Conservation (phyloP, 2,329 filamentous ascomycete species). For the Colletotrichum neosansevieriae region DNA sequence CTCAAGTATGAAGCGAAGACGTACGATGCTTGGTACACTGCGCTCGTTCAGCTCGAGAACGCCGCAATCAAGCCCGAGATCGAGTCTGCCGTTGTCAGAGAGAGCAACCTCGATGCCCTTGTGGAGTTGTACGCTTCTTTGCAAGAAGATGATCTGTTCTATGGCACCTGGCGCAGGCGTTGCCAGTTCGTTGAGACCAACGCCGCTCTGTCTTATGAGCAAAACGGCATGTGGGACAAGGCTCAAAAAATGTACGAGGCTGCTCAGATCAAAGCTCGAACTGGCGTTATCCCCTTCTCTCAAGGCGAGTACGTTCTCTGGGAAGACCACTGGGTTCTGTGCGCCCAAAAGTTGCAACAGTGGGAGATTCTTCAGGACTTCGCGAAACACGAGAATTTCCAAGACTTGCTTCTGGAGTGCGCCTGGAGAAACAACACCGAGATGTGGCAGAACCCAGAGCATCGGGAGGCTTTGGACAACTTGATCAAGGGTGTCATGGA, state of each 20-base stretch:
- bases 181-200: conserved; percentile 99
- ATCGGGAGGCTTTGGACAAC: conserved; percentile 89
- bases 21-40: conserved; percentile 98
- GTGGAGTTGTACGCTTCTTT: conserved; percentile 91
- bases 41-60: conserved; percentile 89
- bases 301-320: conserved; percentile 98
- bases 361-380: conserved; percentile 99
- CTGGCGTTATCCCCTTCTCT: conserved; percentile 95
- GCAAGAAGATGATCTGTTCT: conserved; percentile 97
- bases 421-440: conserved; percentile 96
- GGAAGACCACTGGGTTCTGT: conserved; percentile 99
- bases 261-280: conserved; percentile 96
- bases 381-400: conserved; percentile 98
- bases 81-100: conserved; percentile 85
- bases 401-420: conserved; percentile 93
- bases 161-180: conserved; percentile 94
- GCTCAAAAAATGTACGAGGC: conserved; percentile 96
- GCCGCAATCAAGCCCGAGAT: conserved; percentile 85
- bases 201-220: conserved; percentile 95
- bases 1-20: conserved; percentile 95
- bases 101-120: conserved; percentile 96
- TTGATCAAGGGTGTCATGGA: conserved; percentile 98
- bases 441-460: conserved; percentile 89
- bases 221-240: conserved; percentile 99
- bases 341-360: conserved; percentile 97